These are phyloP conservation scores for Exserohilum turcica DNA, from an alignment of 2,329 filamentous ascomycete species.

Conservation along the genomic window DNA sequence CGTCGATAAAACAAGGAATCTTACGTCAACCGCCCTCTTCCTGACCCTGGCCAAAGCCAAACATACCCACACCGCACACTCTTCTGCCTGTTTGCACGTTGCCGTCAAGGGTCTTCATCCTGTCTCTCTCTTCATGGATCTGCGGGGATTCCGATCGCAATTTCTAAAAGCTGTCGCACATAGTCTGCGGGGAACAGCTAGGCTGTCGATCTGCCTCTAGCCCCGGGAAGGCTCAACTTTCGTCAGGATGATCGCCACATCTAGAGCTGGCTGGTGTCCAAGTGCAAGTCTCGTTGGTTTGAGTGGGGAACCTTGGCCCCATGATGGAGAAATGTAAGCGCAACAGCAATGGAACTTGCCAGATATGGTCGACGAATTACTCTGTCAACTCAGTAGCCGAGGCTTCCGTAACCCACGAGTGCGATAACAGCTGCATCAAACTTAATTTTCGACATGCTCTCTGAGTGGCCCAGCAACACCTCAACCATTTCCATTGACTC, in stretches of 20 bases:
- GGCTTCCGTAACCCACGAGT: background rate
- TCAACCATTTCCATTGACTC: background rate
- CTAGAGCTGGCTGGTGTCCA: background rate
- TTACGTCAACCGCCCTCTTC: background rate
- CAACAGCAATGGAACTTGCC: background rate
- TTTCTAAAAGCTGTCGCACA: conserved; percentile 1
- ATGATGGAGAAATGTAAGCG: background rate
- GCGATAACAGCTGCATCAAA: background rate
- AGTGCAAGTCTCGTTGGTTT: background rate
- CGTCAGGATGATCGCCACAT: conserved; percentile 7
- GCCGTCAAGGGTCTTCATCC: background rate
- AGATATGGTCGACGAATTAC: background rate
- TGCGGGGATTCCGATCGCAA: conserved; percentile 1
- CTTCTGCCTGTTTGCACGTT: background rate
- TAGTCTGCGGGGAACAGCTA: conserved; percentile 3
- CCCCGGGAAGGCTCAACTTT: conserved; percentile 1
- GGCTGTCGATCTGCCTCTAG: conserved; percentile 11
- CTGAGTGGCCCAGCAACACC: background rate
- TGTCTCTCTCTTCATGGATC: conserved; percentile 3
- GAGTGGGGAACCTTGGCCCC: background rate
- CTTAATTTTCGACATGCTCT: background rate
- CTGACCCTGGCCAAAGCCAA: background rate
- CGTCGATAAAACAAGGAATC: background rate
- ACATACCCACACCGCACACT: background rate
- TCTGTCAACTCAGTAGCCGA: background rate